These are phyloP conservation scores for Passalora sequoiae DNA, from an alignment of 2,329 filamentous ascomycete genomes.

Conservation along the genomic window DNA sequence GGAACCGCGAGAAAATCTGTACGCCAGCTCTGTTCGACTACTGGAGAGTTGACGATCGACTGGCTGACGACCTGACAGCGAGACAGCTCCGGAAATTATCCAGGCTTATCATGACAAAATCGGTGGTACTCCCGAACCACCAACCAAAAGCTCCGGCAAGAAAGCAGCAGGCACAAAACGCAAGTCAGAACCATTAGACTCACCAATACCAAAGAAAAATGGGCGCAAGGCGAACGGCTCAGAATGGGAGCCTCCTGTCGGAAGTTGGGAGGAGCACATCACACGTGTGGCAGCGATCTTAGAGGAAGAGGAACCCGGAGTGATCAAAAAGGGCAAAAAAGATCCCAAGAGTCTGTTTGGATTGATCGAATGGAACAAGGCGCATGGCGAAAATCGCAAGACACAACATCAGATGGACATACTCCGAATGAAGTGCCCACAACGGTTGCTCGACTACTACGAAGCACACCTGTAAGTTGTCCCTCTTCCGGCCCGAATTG, in stretches of 20 bases:
- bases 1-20: constrained; percentile 73
- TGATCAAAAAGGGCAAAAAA: constrained; percentile 19
- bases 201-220: constrained; percentile 27
- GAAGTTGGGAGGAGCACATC: constrained; percentile 73
- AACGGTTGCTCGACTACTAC: constrained; percentile 50
- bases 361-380: constrained; percentile 69
- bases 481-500: constrained; percentile 1
- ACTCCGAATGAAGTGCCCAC: constrained; percentile 71
- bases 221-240: constrained; percentile 28
- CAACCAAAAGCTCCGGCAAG: constrained; percentile 36
- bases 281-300: constrained; percentile 66
- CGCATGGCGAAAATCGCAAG: no score
- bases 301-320: constrained; percentile 39
- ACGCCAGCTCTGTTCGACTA: no score
- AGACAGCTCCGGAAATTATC: constrained; percentile 50
- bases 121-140: constrained; percentile 53
- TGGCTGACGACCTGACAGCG: constrained; percentile 16
- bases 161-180: constrained; percentile 24
- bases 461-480: constrained; percentile 37
- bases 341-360: constrained; percentile 55
- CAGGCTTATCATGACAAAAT: constrained; percentile 58
- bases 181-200: constrained; percentile 19
- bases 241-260: constrained; percentile 62
- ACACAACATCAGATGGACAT: constrained; percentile 65
- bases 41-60: no score